phyloP scores from a whole-genome alignment of 2,329 filamentous ascomycete genomes.

The Lecanicillium sp. region DNA sequence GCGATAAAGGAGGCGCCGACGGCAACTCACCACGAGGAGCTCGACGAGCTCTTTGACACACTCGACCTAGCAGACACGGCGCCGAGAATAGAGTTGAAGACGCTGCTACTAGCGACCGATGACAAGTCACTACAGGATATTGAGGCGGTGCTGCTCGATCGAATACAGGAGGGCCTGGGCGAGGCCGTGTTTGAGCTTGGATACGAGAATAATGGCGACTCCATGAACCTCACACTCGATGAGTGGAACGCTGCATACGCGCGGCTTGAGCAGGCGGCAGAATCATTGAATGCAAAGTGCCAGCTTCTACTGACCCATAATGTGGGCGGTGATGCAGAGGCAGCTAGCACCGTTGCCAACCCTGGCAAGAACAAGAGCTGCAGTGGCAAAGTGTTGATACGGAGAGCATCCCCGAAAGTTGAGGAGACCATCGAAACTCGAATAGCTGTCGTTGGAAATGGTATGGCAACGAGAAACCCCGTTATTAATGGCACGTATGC shows the following conservation, averaged over 20 bases:
- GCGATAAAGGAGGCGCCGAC: constrained; percentile 19
- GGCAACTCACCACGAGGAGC: constrained; percentile 63
- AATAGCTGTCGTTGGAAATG: constrained; percentile 95
- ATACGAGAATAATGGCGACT: constrained; percentile 80
- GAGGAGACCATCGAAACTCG: constrained; percentile 92
- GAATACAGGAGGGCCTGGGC: constrained; percentile 76
- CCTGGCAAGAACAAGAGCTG: constrained; percentile 63
- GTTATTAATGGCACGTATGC: neutral
- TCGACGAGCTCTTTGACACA: constrained; percentile 87
- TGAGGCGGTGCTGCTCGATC: constrained; percentile 54
- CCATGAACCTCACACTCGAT: constrained; percentile 65
- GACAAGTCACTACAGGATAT: constrained; percentile 58
- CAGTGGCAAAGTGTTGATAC: constrained; percentile 80
- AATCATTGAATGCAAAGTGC: constrained; percentile 62
- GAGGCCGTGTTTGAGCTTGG: constrained; percentile 90
- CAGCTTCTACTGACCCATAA: constrained; percentile 84
- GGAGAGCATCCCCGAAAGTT: constrained; percentile 62
- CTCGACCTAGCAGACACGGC: constrained; percentile 71
- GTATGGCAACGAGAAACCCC: constrained; percentile 30
- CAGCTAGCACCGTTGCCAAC: constrained; percentile 43
- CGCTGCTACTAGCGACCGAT: constrained; percentile 60
- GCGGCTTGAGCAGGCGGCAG: constrained; percentile 58
- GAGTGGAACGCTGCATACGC: constrained; percentile 70
- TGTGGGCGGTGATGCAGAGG: constrained; percentile 70
- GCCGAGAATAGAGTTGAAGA: constrained; percentile 61